Percentiles rank a stretch among this genome's conserved stretches.
Conservation (phyloP, 164 flowering plant genomes). For the Sextonia rubra region DNA sequence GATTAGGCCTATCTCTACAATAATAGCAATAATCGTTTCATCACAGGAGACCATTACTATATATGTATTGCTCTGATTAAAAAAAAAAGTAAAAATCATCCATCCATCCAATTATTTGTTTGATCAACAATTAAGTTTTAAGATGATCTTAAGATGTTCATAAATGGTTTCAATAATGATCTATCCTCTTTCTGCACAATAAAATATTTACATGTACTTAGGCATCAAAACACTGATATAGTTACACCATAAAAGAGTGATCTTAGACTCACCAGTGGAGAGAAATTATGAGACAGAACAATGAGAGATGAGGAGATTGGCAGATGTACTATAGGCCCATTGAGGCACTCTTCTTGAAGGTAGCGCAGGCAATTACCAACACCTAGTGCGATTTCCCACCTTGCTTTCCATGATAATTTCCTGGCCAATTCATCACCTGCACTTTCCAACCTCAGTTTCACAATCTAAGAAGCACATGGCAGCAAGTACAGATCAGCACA, state of each 20-base stretch:
- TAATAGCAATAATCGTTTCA: too few species aligned
- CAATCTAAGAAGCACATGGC: neutral
- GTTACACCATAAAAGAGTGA: neutral
- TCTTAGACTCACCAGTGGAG: conserved; percentile 24
- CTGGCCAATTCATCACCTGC: conserved; percentile 34
- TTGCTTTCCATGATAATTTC: conserved; percentile 33
- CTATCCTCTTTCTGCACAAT: too few species aligned
- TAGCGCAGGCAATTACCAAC: conserved; percentile 41
- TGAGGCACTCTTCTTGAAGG: conserved; percentile 47
- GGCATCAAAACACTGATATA: neutral
- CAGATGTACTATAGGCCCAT: conserved; percentile 38
- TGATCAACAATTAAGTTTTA: too few species aligned
- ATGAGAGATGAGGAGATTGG: conserved; percentile 25
- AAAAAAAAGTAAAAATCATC: too few species aligned
- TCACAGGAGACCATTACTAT: too few species aligned
- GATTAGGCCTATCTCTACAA: too few species aligned
- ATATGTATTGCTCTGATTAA: too few species aligned
- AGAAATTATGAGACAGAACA: conserved; percentile 18
- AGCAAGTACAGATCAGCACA: neutral
- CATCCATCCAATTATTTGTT: too few species aligned
- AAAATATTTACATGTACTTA: neutral
- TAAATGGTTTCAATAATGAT: too few species aligned
- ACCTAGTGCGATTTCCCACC: conserved; percentile 35
- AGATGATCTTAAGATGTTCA: too few species aligned
- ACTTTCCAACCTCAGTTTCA: neutral